phyloP scores from a whole-genome alignment of 805 yeast species.

The Suhomyces emberorum region DNA sequence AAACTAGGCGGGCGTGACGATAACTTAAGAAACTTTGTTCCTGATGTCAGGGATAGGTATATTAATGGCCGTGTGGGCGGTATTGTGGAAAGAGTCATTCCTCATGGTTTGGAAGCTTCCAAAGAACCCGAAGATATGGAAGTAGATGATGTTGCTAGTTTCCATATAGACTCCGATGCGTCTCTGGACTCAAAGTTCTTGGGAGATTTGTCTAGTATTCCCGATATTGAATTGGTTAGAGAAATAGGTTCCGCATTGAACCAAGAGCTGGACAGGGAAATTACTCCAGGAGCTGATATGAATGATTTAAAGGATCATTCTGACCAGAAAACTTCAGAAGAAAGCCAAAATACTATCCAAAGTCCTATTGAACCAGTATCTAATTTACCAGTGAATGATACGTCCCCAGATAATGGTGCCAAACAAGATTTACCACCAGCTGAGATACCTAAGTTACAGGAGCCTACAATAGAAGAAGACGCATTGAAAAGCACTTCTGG shows the following conservation, averaged over 20 bases:
- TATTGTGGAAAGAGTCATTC: conserved; percentile 20
- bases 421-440: too few relatives aligned
- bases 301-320: too few relatives aligned
- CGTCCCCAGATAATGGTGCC: too few relatives aligned
- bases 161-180: neutral
- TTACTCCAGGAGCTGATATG: too few relatives aligned
- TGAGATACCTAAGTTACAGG: too few relatives aligned
- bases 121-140: neutral
- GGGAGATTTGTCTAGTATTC: conserved; percentile 20
- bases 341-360: too few relatives aligned
- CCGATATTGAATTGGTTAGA: conserved; percentile 7
- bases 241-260: conserved; percentile 3
- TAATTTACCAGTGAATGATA: too few relatives aligned
- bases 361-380: too few relatives aligned
- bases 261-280: neutral
- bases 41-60: conserved; percentile 37
- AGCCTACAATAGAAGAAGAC: too few relatives aligned
- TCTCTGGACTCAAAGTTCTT: neutral
- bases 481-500: too few relatives aligned
- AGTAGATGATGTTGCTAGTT: neutral
- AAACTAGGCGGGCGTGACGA: conserved; percentile 23
- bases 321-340: neutral
- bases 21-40: conserved; percentile 16
- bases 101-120: neutral
- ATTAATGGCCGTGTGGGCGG: conserved; percentile 36